Percentiles rank a stretch among this genome's conserved stretches.
phyloP scores from a whole-genome alignment of 495 filamentous ascomycete genomes.

The Lophiotrema nucula region DNA sequence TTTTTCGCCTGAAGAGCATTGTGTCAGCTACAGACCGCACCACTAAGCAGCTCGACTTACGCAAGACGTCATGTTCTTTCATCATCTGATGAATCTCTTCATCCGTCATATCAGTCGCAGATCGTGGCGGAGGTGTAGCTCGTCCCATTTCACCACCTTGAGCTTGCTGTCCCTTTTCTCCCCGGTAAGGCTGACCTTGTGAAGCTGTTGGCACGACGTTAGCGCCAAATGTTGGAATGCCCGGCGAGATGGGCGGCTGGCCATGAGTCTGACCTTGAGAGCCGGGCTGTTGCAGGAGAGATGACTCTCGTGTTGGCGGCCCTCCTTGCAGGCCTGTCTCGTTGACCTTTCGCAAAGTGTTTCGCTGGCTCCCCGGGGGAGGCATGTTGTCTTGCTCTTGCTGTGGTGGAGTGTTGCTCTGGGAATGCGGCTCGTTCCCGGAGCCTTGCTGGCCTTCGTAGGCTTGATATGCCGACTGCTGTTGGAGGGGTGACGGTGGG shows the following conservation, averaged over 20 bases:
- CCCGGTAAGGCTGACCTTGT: slow-evolving; percentile 38
- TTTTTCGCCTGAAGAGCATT: slow-evolving; percentile 69
- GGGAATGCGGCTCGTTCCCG: slow-evolving; percentile 1
- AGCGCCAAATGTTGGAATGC: slow-evolving; percentile 39
- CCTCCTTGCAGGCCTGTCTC: slow-evolving; percentile 19
- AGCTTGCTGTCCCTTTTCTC: slow-evolving; percentile 25
- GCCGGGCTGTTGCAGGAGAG: slow-evolving; percentile 29
- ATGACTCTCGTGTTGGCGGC: slow-evolving; percentile 31
- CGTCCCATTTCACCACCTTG: slow-evolving; percentile 38
- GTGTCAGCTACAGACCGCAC: background rate
- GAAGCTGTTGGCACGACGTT: slow-evolving; percentile 39
- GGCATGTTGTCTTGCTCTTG: slow-evolving; percentile 32
- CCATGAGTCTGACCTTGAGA: slow-evolving; percentile 31
- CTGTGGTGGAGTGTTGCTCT: slow-evolving; percentile 26
- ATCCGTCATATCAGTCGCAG: slow-evolving; percentile 40
- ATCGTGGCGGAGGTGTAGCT: slow-evolving; percentile 39
- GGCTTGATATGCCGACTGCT: slow-evolving; percentile 23
- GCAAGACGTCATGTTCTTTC: slow-evolving; percentile 44
- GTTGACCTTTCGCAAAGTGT: slow-evolving; percentile 33
- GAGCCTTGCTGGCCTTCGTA: slow-evolving; percentile 31
- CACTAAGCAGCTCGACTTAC: slow-evolving; percentile 32
- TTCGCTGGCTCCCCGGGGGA: slow-evolving; percentile 7
- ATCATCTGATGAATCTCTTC: slow-evolving; percentile 41
- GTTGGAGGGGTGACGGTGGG: slow-evolving; percentile 32
- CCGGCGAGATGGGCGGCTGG: slow-evolving; percentile 33